Conservation (phyloP, 2,329 filamentous ascomycete species). For the Penicillium sumatraense region DNA sequence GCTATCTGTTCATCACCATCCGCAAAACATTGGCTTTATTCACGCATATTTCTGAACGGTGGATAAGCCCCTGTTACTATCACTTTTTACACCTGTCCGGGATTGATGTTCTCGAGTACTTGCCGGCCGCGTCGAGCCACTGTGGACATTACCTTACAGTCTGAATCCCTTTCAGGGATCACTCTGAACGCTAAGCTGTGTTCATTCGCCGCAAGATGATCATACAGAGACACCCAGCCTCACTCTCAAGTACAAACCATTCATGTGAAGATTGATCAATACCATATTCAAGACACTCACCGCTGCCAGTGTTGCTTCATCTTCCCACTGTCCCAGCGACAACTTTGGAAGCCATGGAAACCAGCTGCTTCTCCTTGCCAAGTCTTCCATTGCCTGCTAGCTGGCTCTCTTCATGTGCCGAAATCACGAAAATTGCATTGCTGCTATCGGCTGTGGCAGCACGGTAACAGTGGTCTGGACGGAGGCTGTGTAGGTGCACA, state of each 20-base stretch:
- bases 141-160: too few species aligned
- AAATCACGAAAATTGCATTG: slow-evolving; percentile 8
- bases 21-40: too few species aligned
- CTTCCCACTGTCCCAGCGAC: not conserved
- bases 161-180: too few species aligned
- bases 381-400: not conserved
- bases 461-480: slow-evolving; percentile 5
- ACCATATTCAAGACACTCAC: not conserved
- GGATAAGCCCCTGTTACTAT: too few species aligned
- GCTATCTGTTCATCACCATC: too few species aligned
- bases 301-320: not conserved
- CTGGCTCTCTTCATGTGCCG: slow-evolving; percentile 1
- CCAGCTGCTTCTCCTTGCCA: slow-evolving; percentile 1
- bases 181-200: not conserved
- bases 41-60: too few species aligned
- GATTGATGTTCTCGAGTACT: too few species aligned
- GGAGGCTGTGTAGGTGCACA: slow-evolving; percentile 4
- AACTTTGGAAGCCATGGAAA: not conserved
- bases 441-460: slow-evolving; percentile 3
- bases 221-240: not conserved
- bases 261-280: not conserved
- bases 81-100: too few species aligned
- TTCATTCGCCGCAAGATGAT: not conserved
- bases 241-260: not conserved
- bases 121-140: too few species aligned